phyloP scores from a whole-genome alignment of 768 basidiomycete genomes.

The Podaxis sp. region DNA sequence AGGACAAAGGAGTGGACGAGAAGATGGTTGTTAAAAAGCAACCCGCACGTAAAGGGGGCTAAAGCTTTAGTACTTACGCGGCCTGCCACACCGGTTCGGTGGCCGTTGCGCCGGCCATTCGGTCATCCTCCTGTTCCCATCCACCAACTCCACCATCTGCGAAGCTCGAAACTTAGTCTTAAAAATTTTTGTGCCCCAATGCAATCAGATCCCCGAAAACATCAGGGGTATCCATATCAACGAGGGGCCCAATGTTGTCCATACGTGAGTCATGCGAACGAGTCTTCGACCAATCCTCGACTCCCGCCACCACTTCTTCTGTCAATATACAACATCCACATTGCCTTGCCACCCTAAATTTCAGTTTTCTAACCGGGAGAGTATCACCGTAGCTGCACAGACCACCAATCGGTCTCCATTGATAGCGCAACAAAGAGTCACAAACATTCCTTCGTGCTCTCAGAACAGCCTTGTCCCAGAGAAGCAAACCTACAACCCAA shows the following conservation, averaged over 20 bases:
- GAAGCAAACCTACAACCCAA: conserved; percentile 52
- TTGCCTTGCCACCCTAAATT: background rate
- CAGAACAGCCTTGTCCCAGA: background rate
- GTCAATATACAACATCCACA: background rate
- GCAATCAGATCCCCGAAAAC: background rate
- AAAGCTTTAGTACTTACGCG: conserved; percentile 19
- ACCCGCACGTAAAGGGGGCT: conserved; percentile 5
- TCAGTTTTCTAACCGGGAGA: background rate
- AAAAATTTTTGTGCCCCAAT: background rate
- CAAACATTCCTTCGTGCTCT: background rate
- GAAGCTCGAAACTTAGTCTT: background rate
- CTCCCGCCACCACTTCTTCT: background rate
- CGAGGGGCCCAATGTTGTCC: background rate
- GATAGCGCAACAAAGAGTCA: background rate
- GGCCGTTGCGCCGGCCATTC: conserved; percentile 19
- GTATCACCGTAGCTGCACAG: background rate
- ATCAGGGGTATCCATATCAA: background rate
- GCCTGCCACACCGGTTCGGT: conserved; percentile 25
- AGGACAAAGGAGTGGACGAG: conserved; percentile 11
- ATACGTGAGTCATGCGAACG: background rate
- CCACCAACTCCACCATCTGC: background rate
- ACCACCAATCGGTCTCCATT: background rate
- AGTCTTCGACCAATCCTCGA: background rate
- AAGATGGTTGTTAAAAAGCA: conserved; percentile 12
- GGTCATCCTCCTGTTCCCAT: background rate